Base-by-base conservation (phyloP, 2,329 filamentous ascomycete genomes). In the Fusarium temperatum region DNA sequence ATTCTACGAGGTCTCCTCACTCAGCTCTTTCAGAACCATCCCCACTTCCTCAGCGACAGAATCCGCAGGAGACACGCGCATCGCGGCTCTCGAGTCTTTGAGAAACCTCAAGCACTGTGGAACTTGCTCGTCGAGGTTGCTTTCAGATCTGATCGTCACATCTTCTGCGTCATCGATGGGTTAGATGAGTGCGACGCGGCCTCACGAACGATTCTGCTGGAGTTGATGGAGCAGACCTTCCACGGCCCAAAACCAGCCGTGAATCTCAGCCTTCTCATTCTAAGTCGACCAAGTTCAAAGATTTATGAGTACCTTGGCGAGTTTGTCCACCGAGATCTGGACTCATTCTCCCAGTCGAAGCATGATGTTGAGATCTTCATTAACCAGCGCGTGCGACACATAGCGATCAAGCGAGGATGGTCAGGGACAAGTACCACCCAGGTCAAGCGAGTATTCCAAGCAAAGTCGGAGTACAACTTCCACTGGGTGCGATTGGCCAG, bases 401-500 rank as follows among this genome's bases (percentile, higher is more conserved):
- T 77, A 22, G 56, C 58, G 8, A 63, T 61, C 24, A 73, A 57
- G 56, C 77, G 69, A 48, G 50, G 61, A 10, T 78, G 74, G 48
- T 70, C 72, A 35, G 41, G 55, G 20, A 73, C 67, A 45, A 51
- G 68, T n/a, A 66, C 66, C 32, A 41, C 55, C 2, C 59, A 76
- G 38, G 55, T 78, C 18, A 64, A 51, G 11, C 44, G 69, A 14
- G 68, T 74, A 10, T 75, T 79, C 12, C 51, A 61, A 45, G 51
- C 68, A 20, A 79, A 75, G 44, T 72, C 73, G 10, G 72, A 73
- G 51, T 69, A 72, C 14, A 79, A 66, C 18, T 79, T 79, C 28
- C 65, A 79, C 18, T 79, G 75, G 76, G 61, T 78, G 28, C 73
- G 74, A 35, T 69, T 74, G 30, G 76, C 74, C 18, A 76, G 77